Base-by-base conservation (phyloP, 768 basidiomycete species). In the Suillus lakei region DNA sequence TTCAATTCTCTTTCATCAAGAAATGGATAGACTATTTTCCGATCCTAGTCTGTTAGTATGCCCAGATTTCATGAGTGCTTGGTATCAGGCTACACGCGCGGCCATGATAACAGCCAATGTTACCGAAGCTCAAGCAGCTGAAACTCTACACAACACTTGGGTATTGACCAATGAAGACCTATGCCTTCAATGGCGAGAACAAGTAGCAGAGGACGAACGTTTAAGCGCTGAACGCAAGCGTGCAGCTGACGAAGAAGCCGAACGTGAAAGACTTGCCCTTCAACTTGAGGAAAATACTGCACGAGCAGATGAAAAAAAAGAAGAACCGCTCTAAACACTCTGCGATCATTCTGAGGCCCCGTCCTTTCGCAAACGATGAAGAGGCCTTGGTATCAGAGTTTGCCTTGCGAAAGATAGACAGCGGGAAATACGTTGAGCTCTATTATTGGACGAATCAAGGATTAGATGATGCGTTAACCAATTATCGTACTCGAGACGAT, bases 401-500 rank as follows among this genome's bases (percentile, higher is more conserved):
- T 4, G 21, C 21, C 0, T 5, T 44, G 21, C 21, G 2, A n/a
- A 44, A 44, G 10, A 21, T 44, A 1, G 21, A 44, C 4, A 44
- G 10, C 8, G 44, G 44, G 18, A 8, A 44, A 4, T 44, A 44
- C 3, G 5, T 46, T 2, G n/a, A 46, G 5, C n/a, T 46, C 0
- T 48, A 48, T 2, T 48, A 48, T 1, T 48, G 48, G 48, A 48
- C 23, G 0, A 48, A 48, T 3, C 1, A 13, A 0, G 23, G 48
- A 0, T 3, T 48, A 0, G 23, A 26, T 0, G 48, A 26, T 6
- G 48, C 48, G 4, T 3, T 21, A 1, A 7, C 2, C 21, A 21
- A 15, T 2, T 48, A 48, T 7, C 13, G 48, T 5, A 48, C 48
- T 5, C 12, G 12, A 0, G 48, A 48, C 2, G 23, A 48, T 26